A percentile compares a stretch with the other conserved stretches of the same genome.
Conservation (phyloP, 148 eudicot species). For the Rhododendron henanense region DNA sequence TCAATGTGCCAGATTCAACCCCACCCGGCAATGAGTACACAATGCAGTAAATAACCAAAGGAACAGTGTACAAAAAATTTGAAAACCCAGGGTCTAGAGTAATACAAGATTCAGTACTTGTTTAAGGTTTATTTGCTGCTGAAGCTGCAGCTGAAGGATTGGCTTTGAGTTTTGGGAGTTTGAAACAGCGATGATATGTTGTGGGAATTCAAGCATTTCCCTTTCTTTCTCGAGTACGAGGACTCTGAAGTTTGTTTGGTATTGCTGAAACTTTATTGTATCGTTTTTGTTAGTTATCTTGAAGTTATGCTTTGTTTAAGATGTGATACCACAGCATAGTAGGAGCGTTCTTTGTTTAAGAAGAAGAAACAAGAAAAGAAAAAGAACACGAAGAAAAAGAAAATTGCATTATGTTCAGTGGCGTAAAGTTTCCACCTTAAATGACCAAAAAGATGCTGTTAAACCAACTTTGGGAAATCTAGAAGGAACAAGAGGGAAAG, state of each 20-base stretch:
- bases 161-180: slow-evolving; percentile 44
- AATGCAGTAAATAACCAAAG: background rate
- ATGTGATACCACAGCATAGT: background rate
- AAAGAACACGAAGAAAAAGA: background rate
- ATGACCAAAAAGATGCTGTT: too few species aligned
- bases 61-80: too few species aligned
- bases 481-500: too few species aligned
- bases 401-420: background rate
- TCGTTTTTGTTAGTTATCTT: background rate
- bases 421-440: background rate
- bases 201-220: too few species aligned
- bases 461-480: too few species aligned
- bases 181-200: too few species aligned
- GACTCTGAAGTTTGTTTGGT: too few species aligned
- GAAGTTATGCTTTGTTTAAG: background rate
- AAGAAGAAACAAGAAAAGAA: background rate
- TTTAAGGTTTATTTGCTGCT: slow-evolving; percentile 88
- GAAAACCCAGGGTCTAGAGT: too few species aligned
- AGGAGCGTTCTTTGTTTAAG: background rate
- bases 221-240: too few species aligned
- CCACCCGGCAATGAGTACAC: background rate
- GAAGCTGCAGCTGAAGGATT: slow-evolving; percentile 87
- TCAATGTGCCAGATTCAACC: background rate
- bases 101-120: slow-evolving; percentile 56
- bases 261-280: background rate